phyloP scores from a whole-genome alignment of 768 basidiomycete species.

The Bullera alba region DNA sequence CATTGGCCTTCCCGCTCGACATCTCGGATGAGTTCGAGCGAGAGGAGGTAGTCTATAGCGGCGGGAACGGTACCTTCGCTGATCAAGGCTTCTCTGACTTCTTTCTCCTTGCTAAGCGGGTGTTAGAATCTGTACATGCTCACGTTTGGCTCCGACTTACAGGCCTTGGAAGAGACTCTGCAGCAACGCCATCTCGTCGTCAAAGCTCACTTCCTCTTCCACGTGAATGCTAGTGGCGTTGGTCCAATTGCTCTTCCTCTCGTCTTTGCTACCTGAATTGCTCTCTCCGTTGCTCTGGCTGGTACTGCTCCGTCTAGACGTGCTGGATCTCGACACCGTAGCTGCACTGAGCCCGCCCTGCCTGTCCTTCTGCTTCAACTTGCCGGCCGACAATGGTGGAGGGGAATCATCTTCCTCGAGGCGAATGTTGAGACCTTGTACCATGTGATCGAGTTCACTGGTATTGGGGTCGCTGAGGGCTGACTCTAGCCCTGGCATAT shows the following conservation, averaged over 20 bases:
- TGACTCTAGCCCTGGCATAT: too few relatives aligned
- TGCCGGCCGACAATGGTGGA: too few relatives aligned
- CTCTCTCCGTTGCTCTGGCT: too few relatives aligned
- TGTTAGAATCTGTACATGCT: not conserved
- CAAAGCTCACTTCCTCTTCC: slow-evolving; percentile 5
- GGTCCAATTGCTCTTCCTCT: too few relatives aligned
- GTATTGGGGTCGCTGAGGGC: slow-evolving; percentile 5
- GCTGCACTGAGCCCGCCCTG: too few relatives aligned
- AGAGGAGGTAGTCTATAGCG: slow-evolving; percentile 39
- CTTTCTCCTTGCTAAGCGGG: slow-evolving; percentile 3
- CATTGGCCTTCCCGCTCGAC: slow-evolving; percentile 29
- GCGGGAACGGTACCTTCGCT: slow-evolving; percentile 15
- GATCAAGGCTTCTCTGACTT: slow-evolving; percentile 10
- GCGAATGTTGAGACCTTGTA: too few relatives aligned
- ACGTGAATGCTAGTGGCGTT: not conserved
- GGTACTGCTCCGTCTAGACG: too few relatives aligned
- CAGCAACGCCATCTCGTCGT: slow-evolving; percentile 24
- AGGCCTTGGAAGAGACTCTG: slow-evolving; percentile 21
- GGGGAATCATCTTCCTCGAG: too few relatives aligned
- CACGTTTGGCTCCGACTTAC: too few relatives aligned
- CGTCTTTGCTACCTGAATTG: too few relatives aligned
- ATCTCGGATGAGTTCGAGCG: slow-evolving; percentile 31
- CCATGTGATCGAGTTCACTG: slow-evolving; percentile 1
- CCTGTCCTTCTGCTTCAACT: too few relatives aligned
- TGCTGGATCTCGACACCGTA: too few relatives aligned